Evolutionary conservation across 2,329 filamentous ascomycete species (phyloP).

Genomic region (Apiospora sp.): DNA sequence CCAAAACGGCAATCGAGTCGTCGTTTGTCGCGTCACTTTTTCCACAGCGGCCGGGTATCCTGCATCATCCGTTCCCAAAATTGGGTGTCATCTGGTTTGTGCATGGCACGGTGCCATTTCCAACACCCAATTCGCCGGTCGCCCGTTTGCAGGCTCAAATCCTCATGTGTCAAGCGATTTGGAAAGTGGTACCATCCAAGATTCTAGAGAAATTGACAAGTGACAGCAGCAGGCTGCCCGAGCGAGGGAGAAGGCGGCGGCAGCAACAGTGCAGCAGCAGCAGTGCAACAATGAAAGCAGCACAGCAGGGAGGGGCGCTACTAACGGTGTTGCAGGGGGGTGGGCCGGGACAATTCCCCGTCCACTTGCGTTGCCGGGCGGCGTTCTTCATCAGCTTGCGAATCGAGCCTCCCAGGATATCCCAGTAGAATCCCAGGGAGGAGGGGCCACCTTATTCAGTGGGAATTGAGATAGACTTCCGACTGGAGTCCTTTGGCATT

Average conservation of each 20-base stretch:
- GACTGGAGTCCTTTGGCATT: neutral
- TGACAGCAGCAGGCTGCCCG: neutral
- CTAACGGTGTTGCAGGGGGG: constrained; percentile 16
- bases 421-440: neutral
- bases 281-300: no score
- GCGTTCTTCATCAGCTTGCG: neutral
- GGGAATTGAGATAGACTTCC: constrained; percentile 12
- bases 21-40: neutral
- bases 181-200: neutral
- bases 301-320: neutral
- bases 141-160: neutral
- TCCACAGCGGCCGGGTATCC: constrained; percentile 10
- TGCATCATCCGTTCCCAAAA: neutral
- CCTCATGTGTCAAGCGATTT: neutral
- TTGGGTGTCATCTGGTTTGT: neutral
- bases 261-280: no score
- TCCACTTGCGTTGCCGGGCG: neutral
- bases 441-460: neutral
- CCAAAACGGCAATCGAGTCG: constrained; percentile 14
- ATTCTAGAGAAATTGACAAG: constrained; percentile 13
- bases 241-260: neutral
- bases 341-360: neutral
- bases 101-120: neutral
- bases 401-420: neutral
- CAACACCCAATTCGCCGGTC: constrained; percentile 1